Conservation (phyloP, 169 alveolate genomes). For the Cryptosporidium viatorum region DNA sequence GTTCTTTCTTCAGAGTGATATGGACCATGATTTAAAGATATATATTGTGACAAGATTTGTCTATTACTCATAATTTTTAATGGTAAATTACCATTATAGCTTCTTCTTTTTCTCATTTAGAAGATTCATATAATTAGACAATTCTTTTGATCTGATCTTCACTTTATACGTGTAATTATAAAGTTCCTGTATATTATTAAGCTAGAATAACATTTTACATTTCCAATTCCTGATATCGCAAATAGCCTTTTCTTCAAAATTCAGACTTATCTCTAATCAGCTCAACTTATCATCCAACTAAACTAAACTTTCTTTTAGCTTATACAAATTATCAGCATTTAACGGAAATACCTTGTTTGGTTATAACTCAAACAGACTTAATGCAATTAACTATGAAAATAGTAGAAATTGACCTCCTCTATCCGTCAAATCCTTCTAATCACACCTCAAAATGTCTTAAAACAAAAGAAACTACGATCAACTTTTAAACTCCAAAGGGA, state of each 20-base stretch:
- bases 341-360: too few species aligned
- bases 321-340: background rate
- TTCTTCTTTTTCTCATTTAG: constrained; percentile 26
- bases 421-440: background rate
- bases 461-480: background rate
- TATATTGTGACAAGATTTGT: constrained; percentile 29
- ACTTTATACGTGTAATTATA: background rate
- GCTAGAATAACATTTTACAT: background rate
- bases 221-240: background rate
- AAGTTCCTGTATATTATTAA: background rate
- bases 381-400: background rate
- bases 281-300: background rate
- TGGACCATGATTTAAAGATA: constrained; percentile 33
- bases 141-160: background rate
- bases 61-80: constrained; percentile 41
- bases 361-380: background rate
- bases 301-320: background rate
- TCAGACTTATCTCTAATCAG: background rate
- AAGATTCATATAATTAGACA: background rate
- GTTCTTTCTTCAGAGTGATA: background rate
- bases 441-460: background rate
- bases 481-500: background rate
- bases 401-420: background rate
- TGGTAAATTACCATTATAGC: constrained; percentile 48
- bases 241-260: background rate